Percentiles rank a stretch among this genome's conserved stretches.
Conservation (phyloP, 192 early-diverging fungal species). For the Mortierella antarctica region DNA sequence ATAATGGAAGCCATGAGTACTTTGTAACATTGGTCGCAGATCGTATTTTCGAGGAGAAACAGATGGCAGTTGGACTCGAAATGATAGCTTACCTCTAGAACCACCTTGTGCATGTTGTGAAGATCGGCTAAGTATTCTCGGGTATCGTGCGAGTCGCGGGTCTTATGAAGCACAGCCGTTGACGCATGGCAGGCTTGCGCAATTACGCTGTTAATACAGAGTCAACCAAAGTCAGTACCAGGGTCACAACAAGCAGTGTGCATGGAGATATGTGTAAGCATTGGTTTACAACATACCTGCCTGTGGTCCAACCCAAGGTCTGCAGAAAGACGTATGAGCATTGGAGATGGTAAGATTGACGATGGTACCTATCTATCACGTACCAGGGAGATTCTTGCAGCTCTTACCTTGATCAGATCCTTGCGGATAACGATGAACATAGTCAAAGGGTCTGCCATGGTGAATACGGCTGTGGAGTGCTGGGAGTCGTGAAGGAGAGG, state of each 20-base stretch:
- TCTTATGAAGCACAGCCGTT: constrained; percentile 71
- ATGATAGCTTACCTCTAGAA: constrained; percentile 63
- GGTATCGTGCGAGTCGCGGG: constrained; percentile 68
- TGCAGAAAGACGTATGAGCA: constrained; percentile 7
- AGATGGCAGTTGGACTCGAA: background rate
- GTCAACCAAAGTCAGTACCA: background rate
- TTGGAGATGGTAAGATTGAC: too few species aligned
- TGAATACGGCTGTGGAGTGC: background rate
- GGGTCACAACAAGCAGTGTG: background rate
- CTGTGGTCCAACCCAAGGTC: constrained; percentile 71
- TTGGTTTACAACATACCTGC: constrained; percentile 61
- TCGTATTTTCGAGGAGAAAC: background rate
- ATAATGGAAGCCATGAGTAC: background rate
- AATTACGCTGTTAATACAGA: constrained; percentile 63
- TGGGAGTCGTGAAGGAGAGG: too few species aligned
- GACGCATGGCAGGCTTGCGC: constrained; percentile 81
- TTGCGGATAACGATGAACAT: constrained; percentile 86
- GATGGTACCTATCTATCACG: too few species aligned
- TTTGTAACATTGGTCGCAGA: background rate
- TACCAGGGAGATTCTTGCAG: too few species aligned
- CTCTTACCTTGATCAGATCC: constrained; percentile 75
- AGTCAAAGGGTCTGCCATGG: constrained; percentile 69
- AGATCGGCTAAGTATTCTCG: constrained; percentile 68
- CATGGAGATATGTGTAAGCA: background rate
- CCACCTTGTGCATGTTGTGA: constrained; percentile 81